Evolutionary conservation across 2,329 filamentous ascomycete species (phyloP).

Genomic region (Penicillium nordicum): DNA sequence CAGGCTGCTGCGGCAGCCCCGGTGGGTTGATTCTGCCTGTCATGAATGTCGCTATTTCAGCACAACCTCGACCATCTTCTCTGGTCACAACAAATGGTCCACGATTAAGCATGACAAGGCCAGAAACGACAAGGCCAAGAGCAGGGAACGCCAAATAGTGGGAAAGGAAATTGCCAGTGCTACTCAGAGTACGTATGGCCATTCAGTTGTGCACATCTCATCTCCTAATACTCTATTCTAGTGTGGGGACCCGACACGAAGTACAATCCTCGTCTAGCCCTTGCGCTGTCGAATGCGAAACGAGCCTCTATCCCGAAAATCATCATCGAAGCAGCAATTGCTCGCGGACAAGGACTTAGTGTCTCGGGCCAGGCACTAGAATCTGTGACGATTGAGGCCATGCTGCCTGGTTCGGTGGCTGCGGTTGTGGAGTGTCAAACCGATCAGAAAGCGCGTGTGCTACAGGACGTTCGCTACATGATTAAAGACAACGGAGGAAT

Average conservation of each 20-base stretch:
- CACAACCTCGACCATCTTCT: conserved; percentile 46
- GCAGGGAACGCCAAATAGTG: conserved; percentile 64
- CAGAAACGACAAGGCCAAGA: conserved; percentile 73
- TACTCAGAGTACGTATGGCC: conserved; percentile 61
- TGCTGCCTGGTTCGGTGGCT: conserved; percentile 70
- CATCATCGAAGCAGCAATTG: conserved; percentile 79
- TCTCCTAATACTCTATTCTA: conserved; percentile 33
- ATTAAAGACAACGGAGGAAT: conserved; percentile 70
- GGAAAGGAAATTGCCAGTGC: conserved; percentile 70
- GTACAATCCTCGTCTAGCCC: conserved; percentile 71
- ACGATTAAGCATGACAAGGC: conserved; percentile 96
- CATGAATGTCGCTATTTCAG: conserved; percentile 46
- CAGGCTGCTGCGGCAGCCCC: conserved; percentile 19
- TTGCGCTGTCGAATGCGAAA: conserved; percentile 72
- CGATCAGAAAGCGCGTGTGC: conserved; percentile 69
- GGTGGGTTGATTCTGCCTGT: conserved; percentile 12
- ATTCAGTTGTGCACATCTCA: not conserved
- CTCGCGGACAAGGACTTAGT: conserved; percentile 82
- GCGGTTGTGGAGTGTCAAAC: conserved; percentile 82
- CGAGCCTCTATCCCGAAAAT: conserved; percentile 81
- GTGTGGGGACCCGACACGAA: conserved; percentile 72
- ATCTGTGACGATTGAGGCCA: conserved; percentile 70
- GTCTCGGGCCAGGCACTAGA: conserved; percentile 73
- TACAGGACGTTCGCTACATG: conserved; percentile 68
- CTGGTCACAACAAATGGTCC: conserved; percentile 90